phyloP scores from a whole-genome alignment of 2,329 filamentous ascomycete genomes.

The Phaeoacremonium minimum region DNA sequence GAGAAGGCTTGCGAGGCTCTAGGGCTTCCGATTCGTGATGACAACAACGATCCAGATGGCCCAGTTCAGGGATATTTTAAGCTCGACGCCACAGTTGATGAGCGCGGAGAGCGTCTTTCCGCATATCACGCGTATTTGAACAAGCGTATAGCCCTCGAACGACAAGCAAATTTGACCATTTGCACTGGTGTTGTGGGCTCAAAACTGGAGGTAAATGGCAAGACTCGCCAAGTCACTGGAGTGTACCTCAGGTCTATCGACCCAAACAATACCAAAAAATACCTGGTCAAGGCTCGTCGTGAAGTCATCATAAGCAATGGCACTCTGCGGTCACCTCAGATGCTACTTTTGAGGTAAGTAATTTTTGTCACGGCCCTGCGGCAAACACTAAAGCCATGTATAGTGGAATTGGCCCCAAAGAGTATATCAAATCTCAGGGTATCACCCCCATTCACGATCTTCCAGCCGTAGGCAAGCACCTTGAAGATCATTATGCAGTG shows the following conservation, averaged over 20 bases:
- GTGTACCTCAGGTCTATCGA: slow-evolving; percentile 14
- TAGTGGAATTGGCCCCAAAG: slow-evolving; percentile 23
- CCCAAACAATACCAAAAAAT: slow-evolving; percentile 6
- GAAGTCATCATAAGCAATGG: slow-evolving; percentile 26
- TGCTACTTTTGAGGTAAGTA: too few relatives aligned
- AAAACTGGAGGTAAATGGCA: slow-evolving; percentile 16
- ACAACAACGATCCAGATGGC: slow-evolving; percentile 20
- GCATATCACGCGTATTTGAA: slow-evolving; percentile 20
- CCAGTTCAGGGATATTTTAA: slow-evolving; percentile 20
- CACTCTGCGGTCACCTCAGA: slow-evolving; percentile 20
- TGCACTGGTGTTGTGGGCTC: slow-evolving; percentile 23
- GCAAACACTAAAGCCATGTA: too few relatives aligned
- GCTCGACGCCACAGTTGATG: slow-evolving; percentile 21
- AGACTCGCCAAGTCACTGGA: slow-evolving; percentile 14
- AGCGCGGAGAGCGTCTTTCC: slow-evolving; percentile 16
- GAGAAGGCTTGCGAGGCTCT: slow-evolving; percentile 17
- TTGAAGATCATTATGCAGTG: slow-evolving; percentile 20
- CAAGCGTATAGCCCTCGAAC: slow-evolving; percentile 11
- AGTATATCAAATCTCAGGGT: slow-evolving; percentile 10
- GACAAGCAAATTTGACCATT: slow-evolving; percentile 17
- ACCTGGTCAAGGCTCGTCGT: slow-evolving; percentile 16
- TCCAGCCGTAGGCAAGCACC: slow-evolving; percentile 17
- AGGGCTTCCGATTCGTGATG: slow-evolving; percentile 17
- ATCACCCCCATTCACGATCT: slow-evolving; percentile 18
- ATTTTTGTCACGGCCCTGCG: too few relatives aligned